Evolutionary conservation across 179 eudicot species (phyloP), one percentile per base, ranked within the genome.

Genomic region (Gypsophila paniculata): DNA sequence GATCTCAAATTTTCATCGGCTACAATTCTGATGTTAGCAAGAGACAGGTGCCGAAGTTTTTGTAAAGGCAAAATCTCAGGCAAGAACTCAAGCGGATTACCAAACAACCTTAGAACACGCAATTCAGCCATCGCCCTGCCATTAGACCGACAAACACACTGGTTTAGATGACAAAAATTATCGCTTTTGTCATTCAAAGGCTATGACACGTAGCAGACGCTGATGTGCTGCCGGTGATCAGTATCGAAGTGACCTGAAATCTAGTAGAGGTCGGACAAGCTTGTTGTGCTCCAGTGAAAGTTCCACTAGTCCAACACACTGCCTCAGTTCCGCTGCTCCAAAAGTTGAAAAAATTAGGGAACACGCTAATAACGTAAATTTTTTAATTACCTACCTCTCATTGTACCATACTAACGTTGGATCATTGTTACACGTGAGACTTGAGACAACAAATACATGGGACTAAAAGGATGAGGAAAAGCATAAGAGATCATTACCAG

Each of bases 221-320:
- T 39, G 55, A 61, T 65, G 71, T 42, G 46, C 46, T 6, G 46
- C 11, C 59, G 2, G 32, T 66, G 51, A 66, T 32, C 44, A 63
- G 51, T 68, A 44, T 71, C 21, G 51, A 69, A 76, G 73, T 59
- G 81, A 95, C 98, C 98, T 95, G 96, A 92, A 93, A 82, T 95
- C 98, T 72, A 95, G 88, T 71, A 95, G 83, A 63, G 99, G 97
- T 18, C 96, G 92, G 72, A 95, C 82, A 75, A 95, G 90, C 84
- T 92, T 95, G 89, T 95, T 95, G 86, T 95, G 91, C 75, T 95
- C 99, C 86, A 95, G 80, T 39, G 98, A 92, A 64, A 95, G 86
- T 84, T 92, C 99, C 73, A 92, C 90, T 71, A 95, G 84, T 71
- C 91, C 93, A 84, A 90, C 87, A 77, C 99, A 95, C 77, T 92